Evolutionary conservation across 2,329 filamentous ascomycete genomes (phyloP), one percentile per base, ranked within the genome.

Genomic region (Aspergillus niger): DNA sequence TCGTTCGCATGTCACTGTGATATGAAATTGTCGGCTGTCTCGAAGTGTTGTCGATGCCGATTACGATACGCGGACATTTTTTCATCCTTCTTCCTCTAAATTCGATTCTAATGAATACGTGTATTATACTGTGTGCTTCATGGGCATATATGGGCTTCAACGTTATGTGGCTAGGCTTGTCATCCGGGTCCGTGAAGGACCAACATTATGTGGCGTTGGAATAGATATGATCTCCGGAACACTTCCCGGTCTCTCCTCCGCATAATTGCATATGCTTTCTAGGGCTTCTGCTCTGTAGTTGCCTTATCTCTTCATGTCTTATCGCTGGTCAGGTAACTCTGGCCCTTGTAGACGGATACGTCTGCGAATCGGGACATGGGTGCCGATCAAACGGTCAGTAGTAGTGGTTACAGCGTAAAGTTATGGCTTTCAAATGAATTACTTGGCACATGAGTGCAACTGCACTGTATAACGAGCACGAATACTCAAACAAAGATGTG

Each of bases 91-190:
- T 6, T 36, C 44, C 56, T 53, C 50, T 57, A 22, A 55, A 36
- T 60, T 57, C 50, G 44, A 59, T 51, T 55, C 63, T 67, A 61
- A 64, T 63, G 62, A 60, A 64, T 60, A 62, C 57, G 41, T 70
- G 67, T 70, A 70, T 66, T 67, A 70, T 70, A 68, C 61, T 64
- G 58, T 69, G 58, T 60, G 61, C 47, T 64, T 66, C 39, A 60
- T 56, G 60, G 61, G 55, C 67, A 60, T 65, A 63, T 59, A 51
- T 58, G 51, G 55, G 59, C 53, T 57, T 60, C 60, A 47, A 53
- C 57, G 52, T 50, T 50, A 36, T 56, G 50, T 62, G 57, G 56
- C 59, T 51, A 36, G 50, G 39, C 22, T 48, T 57, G 38, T 49
- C 26, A 50, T 48, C 50, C 43, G 20, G 32, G 47, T 30, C 22